These are phyloP conservation scores for Lactarius trivialis DNA, from an alignment of 768 basidiomycete genomes.

Conservation along the genomic window DNA sequence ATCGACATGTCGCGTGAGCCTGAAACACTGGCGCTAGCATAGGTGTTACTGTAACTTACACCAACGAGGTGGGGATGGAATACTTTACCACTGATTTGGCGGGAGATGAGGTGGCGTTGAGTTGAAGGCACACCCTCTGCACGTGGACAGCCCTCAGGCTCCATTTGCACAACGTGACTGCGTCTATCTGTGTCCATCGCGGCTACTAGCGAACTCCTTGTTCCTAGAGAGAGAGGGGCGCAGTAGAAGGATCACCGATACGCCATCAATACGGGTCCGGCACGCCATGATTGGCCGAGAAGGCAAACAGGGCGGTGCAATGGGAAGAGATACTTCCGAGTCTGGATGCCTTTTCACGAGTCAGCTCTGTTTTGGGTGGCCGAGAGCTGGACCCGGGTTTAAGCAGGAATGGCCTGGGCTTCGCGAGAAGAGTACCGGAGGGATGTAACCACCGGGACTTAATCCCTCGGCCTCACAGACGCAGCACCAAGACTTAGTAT, in stretches of 20 bases:
- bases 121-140: neutral
- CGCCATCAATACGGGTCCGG: neutral
- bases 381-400: neutral
- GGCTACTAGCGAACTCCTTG: neutral
- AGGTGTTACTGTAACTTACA: neutral
- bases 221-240: neutral
- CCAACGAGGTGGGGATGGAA: neutral
- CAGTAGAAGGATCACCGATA: neutral
- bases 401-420: neutral
- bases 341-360: neutral
- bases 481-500: neutral
- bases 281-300: neutral
- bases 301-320: neutral
- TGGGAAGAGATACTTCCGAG: neutral
- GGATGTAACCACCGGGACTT: neutral
- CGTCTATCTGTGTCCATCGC: neutral
- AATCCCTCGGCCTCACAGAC: neutral
- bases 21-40: neutral
- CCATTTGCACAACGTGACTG: neutral
- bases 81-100: neutral
- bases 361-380: neutral
- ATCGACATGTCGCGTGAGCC: neutral
- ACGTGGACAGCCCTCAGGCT: neutral
- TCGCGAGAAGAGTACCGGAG: neutral
- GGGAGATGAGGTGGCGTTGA: neutral